Evolutionary conservation across 306 rosid species (phyloP).

Genomic region (Parietaria judaica): DNA sequence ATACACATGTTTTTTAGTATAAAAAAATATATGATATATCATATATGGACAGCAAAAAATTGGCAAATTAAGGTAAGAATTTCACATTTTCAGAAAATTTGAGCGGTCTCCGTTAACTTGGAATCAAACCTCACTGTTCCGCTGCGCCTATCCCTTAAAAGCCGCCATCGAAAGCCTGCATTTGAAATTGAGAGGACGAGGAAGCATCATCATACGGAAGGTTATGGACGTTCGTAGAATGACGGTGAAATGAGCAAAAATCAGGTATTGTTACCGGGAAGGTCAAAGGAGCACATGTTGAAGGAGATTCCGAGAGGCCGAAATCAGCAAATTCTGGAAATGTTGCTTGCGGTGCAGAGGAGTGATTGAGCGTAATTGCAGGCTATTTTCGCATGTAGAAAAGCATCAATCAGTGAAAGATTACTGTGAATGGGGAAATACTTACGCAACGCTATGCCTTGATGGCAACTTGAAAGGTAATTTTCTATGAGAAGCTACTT

Average conservation of each 20-base stretch:
- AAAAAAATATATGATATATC: too few relatives aligned
- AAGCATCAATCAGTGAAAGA: background rate
- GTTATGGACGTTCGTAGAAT: slow-evolving; percentile 8
- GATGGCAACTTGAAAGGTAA: too few relatives aligned
- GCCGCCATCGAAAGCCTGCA: slow-evolving; percentile 39
- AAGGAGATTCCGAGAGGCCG: slow-evolving; percentile 67
- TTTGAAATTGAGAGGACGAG: background rate
- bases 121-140: background rate
- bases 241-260: background rate
- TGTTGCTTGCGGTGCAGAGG: slow-evolving; percentile 16
- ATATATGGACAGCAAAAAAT: too few relatives aligned
- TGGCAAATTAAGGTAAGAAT: too few relatives aligned
- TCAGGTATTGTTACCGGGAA: slow-evolving; percentile 41
- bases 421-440: too few relatives aligned
- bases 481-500: slow-evolving; percentile 27
- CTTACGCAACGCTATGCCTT: too few relatives aligned
- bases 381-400: slow-evolving; percentile 27
- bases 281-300: slow-evolving; percentile 62
- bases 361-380: slow-evolving; percentile 1
- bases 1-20: too few relatives aligned
- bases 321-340: slow-evolving; percentile 55
- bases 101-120: background rate
- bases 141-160: background rate
- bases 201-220: slow-evolving; percentile 1
- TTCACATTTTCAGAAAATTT: too few relatives aligned